Evolutionary conservation across 2,329 filamentous ascomycete genomes (phyloP).

Genomic region (Penicillium sp.): DNA sequence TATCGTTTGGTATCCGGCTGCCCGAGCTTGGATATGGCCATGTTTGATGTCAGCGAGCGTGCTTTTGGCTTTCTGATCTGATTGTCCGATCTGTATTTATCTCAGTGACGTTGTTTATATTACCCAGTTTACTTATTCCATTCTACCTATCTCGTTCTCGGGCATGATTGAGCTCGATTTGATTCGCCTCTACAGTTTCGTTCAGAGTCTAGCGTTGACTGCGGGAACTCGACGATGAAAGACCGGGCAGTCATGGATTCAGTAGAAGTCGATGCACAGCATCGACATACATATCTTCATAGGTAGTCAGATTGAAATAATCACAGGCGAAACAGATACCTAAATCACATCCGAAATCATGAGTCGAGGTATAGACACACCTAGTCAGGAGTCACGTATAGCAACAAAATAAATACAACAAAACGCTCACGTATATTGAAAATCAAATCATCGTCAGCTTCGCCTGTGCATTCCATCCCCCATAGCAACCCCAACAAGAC

Average conservation of each 20-base stretch:
- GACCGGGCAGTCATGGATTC: neutral
- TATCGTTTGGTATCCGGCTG: conserved; percentile 8
- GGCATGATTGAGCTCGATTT: neutral
- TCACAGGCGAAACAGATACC: neutral
- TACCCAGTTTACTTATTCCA: neutral
- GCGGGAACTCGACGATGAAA: neutral
- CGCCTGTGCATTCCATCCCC: conserved; percentile 26
- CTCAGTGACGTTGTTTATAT: conserved; percentile 7
- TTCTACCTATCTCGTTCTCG: neutral
- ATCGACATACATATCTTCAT: neutral
- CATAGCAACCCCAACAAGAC: conserved; percentile 38
- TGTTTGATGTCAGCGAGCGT: conserved; percentile 30
- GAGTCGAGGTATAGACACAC: neutral
- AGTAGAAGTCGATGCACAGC: neutral
- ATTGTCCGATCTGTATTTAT: conserved; percentile 2
- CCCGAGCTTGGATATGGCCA: conserved; percentile 17
- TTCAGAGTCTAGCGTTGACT: too few species aligned
- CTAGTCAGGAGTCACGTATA: neutral
- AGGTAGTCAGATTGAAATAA: neutral
- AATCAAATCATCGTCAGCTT: conserved; percentile 25
- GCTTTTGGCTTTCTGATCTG: conserved; percentile 8
- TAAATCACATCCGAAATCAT: neutral
- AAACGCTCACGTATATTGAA: conserved; percentile 5
- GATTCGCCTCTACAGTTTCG: neutral
- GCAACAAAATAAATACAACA: neutral